Evolutionary conservation across 495 filamentous ascomycete species (phyloP), one percentile per base, ranked within the genome.

Genomic region (Bacidia gigantensis): DNA sequence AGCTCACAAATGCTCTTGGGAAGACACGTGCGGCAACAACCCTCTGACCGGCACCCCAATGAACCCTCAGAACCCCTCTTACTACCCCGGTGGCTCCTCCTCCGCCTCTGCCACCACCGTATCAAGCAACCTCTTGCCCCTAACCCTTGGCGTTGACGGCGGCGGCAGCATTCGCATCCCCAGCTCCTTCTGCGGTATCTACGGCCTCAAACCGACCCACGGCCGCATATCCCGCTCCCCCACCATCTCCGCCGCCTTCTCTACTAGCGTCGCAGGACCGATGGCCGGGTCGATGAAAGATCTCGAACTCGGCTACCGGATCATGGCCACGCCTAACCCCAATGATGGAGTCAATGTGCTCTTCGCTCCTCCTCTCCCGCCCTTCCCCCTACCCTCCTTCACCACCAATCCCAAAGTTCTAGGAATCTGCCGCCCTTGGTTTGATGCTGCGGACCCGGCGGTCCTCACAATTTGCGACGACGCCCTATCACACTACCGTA

Each of bases 151-250:
- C 26, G 82, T 83, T 2, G 90, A 97, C 63, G 86, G 87, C 9
- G 89, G 90, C 21, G 90, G 90, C 46, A 87, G 81, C 51, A 81
- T 95, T 51, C 78, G 90, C 10, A 78, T 95, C 48, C 90, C 90
- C 0, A 69, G 85, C 0, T 76, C 79, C 22, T 94, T 84, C 67
- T 93, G 87, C 62, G 90, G 90, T 29, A 68, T 87, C 17, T 96
- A 84, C 69, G 90, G 90, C 12, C 76, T 97, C 29, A 96, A 97
- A 62, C 77, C 89, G 0, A 83, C 78, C 3, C 82, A 94, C 57
- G 76, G 82, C 58, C 79, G 90, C n/a, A 71, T 87, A 12, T 86
- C 82, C 29, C 69, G 67, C 26, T 64, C 65, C 0, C 86, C 86
- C 0, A 76, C 81, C 0, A 64, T 71, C 11, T 75, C 74, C 54